phyloP scores from a whole-genome alignment of 768 basidiomycete species.

The Dentipellis sp. region DNA sequence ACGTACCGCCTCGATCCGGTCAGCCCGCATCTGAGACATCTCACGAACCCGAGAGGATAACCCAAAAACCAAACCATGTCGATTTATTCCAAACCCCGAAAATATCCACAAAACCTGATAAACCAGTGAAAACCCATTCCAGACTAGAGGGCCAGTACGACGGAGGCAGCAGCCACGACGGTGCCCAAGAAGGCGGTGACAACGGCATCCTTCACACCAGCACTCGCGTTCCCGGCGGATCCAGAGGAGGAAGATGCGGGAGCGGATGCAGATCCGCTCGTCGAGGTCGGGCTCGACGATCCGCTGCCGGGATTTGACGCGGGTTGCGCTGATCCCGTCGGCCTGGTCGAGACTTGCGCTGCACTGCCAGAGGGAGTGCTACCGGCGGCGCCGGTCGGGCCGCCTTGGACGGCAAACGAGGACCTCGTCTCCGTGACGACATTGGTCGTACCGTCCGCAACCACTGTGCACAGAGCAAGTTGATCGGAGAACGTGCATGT shows the following conservation, averaged over 20 bases:
- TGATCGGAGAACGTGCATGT: constrained; percentile 19
- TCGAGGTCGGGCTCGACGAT: not conserved
- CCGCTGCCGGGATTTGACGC: not conserved
- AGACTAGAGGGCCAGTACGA: not conserved
- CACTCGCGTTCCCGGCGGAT: not conserved
- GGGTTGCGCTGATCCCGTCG: not conserved
- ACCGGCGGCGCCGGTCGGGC: not conserved
- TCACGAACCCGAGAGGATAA: not conserved
- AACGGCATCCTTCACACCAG: not conserved
- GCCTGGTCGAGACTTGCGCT: not conserved
- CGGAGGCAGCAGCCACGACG: not conserved
- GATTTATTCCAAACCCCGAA: no score
- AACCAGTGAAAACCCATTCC: not conserved
- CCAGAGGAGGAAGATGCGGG: not conserved
- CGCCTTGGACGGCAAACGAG: not conserved
- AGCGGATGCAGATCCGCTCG: not conserved
- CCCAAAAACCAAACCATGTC: not conserved
- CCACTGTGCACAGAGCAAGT: constrained; percentile 18
- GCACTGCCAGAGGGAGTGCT: not conserved
- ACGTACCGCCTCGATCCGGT: no score
- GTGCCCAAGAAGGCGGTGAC: not conserved
- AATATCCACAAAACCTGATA: not conserved
- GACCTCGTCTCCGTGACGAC: not conserved
- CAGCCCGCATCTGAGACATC: no score
- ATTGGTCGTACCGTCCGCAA: not conserved